These are phyloP conservation scores for Fusarium algeriense DNA, from an alignment of 2,329 filamentous ascomycete species.

Conservation along the genomic window DNA sequence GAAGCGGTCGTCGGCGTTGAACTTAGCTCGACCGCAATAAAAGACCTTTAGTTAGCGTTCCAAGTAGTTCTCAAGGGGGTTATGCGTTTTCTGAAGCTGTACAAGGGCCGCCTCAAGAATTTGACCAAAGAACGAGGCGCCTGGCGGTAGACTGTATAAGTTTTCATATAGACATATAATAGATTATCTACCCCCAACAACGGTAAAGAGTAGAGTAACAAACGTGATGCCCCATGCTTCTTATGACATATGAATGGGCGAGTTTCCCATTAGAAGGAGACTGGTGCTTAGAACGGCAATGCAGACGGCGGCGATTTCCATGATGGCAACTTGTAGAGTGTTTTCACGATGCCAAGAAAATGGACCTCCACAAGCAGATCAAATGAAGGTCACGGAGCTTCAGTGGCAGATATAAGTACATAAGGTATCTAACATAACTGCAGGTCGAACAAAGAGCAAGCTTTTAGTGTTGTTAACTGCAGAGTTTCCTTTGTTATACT, in stretches of 20 bases:
- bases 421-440: background rate
- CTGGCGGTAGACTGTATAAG: background rate
- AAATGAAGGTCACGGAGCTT: background rate
- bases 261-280: background rate
- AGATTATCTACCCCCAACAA: background rate
- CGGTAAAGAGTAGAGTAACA: background rate
- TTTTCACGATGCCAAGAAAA: background rate
- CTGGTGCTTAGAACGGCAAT: background rate
- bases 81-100: background rate
- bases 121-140: background rate
- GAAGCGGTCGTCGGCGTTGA: background rate
- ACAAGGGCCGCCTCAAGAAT: background rate
- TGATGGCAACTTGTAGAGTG: background rate
- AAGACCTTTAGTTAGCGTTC: background rate
- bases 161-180: background rate
- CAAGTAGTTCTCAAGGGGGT: rapidly evolving
- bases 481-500: background rate
- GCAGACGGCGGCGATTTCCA: background rate
- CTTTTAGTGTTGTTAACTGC: background rate
- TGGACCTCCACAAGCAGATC: background rate
- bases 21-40: background rate
- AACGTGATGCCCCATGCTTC: background rate
- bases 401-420: background rate
- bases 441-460: background rate
- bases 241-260: background rate